These are phyloP conservation scores for Magnolia officinalis DNA, from an alignment of 164 flowering plant species.

Conservation along the genomic window DNA sequence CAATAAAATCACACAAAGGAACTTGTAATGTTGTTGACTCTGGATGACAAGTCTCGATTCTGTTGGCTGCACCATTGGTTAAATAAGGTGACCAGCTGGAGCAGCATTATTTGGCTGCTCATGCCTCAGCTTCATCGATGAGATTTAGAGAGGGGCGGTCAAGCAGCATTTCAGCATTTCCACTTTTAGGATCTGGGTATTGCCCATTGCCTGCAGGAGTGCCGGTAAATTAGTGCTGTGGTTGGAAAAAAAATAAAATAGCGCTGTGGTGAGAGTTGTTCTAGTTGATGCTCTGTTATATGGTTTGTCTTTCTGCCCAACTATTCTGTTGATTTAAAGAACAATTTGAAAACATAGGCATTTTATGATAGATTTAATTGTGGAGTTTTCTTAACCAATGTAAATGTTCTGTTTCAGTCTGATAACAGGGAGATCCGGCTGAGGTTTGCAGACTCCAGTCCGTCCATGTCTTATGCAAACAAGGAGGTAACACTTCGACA, in stretches of 20 bases:
- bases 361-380: not conserved
- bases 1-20: no score
- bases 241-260: not conserved
- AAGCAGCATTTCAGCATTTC: not conserved
- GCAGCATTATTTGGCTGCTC: no score
- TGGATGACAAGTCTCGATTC: no score
- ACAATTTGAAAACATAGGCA: not conserved
- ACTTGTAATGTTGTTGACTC: no score
- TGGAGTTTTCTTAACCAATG: not conserved
- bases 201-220: not conserved
- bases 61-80: no score
- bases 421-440: constrained; percentile 61
- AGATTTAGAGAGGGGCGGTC: not conserved
- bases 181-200: not conserved
- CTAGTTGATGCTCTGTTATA: not conserved
- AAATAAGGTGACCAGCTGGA: no score
- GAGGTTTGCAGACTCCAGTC: constrained; percentile 61
- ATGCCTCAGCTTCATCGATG: not conserved
- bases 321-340: not conserved
- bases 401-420: constrained; percentile 37
- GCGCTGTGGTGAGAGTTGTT: not conserved
- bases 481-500: constrained; percentile 49
- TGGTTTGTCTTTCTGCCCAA: not conserved
- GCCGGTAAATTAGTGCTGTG: not conserved
- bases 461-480: constrained; percentile 61